These are phyloP conservation scores for Elaeis oleifera DNA, from an alignment of 202 grass and related monocot genomes.

Conservation along the genomic window DNA sequence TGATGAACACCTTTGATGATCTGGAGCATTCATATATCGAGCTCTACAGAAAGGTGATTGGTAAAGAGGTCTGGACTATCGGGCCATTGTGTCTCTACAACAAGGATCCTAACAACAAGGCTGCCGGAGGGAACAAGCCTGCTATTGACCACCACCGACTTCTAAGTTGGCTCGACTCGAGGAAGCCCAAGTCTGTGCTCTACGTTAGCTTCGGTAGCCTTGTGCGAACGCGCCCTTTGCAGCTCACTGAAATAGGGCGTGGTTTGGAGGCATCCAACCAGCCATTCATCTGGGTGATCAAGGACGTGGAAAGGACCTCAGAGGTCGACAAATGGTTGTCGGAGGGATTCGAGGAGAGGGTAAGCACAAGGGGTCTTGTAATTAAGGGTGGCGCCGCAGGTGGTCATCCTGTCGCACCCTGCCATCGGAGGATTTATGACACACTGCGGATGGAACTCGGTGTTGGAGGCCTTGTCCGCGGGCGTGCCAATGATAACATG, in stretches of 20 bases:
- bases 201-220: conserved; percentile 12
- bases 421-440: conserved; percentile 5
- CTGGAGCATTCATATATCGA: conserved; percentile 46
- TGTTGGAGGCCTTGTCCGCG: conserved; percentile 46
- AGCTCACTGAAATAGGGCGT: conserved; percentile 5
- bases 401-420: conserved; percentile 44
- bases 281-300: conserved; percentile 20
- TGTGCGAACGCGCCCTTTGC: background rate
- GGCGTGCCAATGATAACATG: conserved; percentile 58
- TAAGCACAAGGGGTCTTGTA: conserved; percentile 29
- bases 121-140: background rate
- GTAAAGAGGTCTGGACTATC: conserved; percentile 41
- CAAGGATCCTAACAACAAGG: too few relatives aligned
- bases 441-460: conserved; percentile 78
- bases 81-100: conserved; percentile 25
- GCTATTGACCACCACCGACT: background rate
- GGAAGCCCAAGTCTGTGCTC: background rate
- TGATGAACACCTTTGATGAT: conserved; percentile 59
- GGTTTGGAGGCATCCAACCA: conserved; percentile 11
- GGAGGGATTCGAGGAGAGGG: conserved; percentile 17
- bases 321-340: conserved; percentile 30
- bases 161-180: conserved; percentile 10
- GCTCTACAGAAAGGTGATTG: conserved; percentile 19
- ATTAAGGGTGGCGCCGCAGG: conserved; percentile 58
- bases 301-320: conserved; percentile 1